Base-by-base conservation (phyloP, 2,329 filamentous ascomycete genomes). In the Phyllosticta capitalensis region DNA sequence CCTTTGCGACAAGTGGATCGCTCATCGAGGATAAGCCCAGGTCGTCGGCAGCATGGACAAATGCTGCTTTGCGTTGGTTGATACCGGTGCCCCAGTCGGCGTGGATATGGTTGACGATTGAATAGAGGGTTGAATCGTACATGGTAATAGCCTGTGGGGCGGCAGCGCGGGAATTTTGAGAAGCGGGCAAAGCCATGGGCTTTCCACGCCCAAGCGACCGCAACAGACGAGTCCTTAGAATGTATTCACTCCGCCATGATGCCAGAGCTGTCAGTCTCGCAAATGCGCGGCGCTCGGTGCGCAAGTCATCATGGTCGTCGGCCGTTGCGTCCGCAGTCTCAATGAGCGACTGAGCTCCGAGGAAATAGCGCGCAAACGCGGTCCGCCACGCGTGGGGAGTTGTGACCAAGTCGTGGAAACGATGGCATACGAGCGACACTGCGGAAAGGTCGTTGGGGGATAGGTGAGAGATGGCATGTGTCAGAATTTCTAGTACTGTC, bases 171-270 rank as follows among this genome's bases (percentile, higher is more conserved):
- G 22, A 51, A 50, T 14, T 52, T 55, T 17, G 51, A 17, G 5
- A 38, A 54, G 52, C 51, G 4, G 52, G 70, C 9, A 78, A 76
- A 45, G 86, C 81, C 14, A 76, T 71, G 24, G 92, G 90, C 69
- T 92, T 95, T 55, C 92, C 94, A 61, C 90, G 85, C 53, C 82
- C 82, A 60, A 97, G 78, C 63, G 89, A 94, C 52, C 91, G 84
- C 56, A 97, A 76, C 56, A 97, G 81, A 53, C 90, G 83, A 1
- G 91, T 96, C 53, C 94, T 83, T 60, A 96, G 76, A 54, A 97
- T 87, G 68, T 97, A 99, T 72, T 99, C 94, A 73, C 90, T 96
- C 65, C 92, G 84, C 92, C 94, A 97, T 9, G 92, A 94, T n/a
- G 91, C 88, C 62, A 92, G 76, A 3, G 85, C 81, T 9, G 89